Base-by-base conservation (phyloP, 805 yeast genomes). In the Candida boidinii region DNA sequence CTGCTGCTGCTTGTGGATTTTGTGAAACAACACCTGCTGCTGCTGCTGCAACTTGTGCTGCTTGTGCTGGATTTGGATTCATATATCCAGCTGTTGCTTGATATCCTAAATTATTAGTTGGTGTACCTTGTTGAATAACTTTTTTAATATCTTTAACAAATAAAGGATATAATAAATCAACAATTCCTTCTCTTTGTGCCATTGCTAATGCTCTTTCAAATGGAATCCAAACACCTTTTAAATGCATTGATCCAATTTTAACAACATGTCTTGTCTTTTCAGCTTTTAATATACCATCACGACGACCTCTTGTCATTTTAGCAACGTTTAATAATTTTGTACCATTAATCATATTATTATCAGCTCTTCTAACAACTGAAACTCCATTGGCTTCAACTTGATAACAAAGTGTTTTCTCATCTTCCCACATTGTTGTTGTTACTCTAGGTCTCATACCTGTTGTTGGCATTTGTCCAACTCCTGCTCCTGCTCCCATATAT, bases 361-460 rank as follows among this genome's bases (percentile, higher is more conserved):
- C 85, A 27, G 80, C 83, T 40, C 85, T 60, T 43, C 85, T 59
- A 19, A 76, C 81, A 23, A 77, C 83, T 1, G 76, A 62, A 23
- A 77, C 77, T 34, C 76, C 76, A 46, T 76, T 74, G 31, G 80
- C 77, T 39, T 77, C 84, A 31, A 77, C 84, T 51, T 77, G 85
- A 53, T 77, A 77, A 47, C 85, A 77, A 28, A 77, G 58, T 1
- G 85, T 77, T 44, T 73, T 74, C 45, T 77, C 84, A 48, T 77
- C 84, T 54, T 77, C 84, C 84, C 84, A 77, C 76, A 76, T 75
- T 10, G 82, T 76, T 17, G 84, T 77, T 29, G 83, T 76, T 36
- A 77, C 76, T 40, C 79, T 62, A 10, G 79, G 79, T 23, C 76
- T 49, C 36, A 56, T 48, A 3, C 64, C 57, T 9, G 51, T 46